Evolutionary conservation across 352 stramenopile genomes (phyloP).

Genomic region (Globisporangium spinosum): DNA sequence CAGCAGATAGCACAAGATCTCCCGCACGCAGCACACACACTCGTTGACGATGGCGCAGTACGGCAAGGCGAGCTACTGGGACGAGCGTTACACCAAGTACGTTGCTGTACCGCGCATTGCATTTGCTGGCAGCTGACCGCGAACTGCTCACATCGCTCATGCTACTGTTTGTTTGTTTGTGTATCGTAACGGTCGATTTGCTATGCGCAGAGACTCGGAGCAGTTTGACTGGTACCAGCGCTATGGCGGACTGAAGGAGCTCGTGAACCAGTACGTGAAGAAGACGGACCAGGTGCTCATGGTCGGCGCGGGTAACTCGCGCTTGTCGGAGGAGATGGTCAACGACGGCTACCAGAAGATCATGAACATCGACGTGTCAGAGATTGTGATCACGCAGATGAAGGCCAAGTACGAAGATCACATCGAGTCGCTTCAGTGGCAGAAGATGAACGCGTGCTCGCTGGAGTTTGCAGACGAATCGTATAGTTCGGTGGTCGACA

Average conservation of each 20-base stretch:
- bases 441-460: slow-evolving; percentile 94
- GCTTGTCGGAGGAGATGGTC: slow-evolving; percentile 94
- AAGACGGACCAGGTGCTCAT: slow-evolving; percentile 94
- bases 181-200: too few species aligned
- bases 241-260: slow-evolving; percentile 89
- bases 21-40: background rate
- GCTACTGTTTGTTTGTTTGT: background rate
- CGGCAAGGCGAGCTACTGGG: slow-evolving; percentile 93
- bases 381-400: slow-evolving; percentile 95
- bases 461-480: slow-evolving; percentile 94
- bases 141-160: background rate
- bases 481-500: slow-evolving; percentile 94
- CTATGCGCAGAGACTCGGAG: slow-evolving; percentile 75
- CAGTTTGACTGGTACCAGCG: slow-evolving; percentile 94
- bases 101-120: slow-evolving; percentile 10
- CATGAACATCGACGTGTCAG: slow-evolving; percentile 95
- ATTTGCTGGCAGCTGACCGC: background rate
- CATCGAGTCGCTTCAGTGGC: slow-evolving; percentile 87
- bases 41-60: slow-evolving; percentile 80
- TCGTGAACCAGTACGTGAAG: slow-evolving; percentile 91
- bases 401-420: slow-evolving; percentile 91
- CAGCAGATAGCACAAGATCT: background rate
- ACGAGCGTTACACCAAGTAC: slow-evolving; percentile 93
- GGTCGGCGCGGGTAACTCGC: slow-evolving; percentile 91
- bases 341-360: slow-evolving; percentile 94